Conservation (phyloP, 163 green algal species). For the Chlamydomonas reinhardtii region DNA sequence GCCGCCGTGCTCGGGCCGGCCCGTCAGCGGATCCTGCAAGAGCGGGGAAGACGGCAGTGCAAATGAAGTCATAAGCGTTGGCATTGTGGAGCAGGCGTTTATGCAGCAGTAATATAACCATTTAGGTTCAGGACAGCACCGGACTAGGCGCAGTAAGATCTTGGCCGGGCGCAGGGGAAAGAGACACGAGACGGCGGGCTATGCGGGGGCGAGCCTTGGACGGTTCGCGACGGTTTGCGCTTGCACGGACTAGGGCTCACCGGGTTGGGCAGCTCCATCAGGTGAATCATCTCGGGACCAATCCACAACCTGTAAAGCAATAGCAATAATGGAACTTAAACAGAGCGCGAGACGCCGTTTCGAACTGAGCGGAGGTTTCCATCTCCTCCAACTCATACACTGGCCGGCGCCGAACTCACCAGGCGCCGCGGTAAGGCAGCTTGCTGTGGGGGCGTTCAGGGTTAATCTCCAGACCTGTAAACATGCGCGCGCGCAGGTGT, state of each 20-base stretch:
- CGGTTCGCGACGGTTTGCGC: not conserved
- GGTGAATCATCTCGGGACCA: constrained; percentile 98
- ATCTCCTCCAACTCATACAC: not conserved
- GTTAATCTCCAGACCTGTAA: constrained; percentile 86
- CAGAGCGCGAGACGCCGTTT: not conserved
- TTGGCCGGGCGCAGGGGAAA: too few relatives aligned
- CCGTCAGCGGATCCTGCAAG: constrained; percentile 42
- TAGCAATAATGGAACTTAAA: not conserved
- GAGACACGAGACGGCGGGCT: too few relatives aligned
- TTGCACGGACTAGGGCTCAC: constrained; percentile 20
- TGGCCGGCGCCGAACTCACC: constrained; percentile 44
- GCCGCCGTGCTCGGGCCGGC: constrained; percentile 89
- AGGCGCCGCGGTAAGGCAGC: constrained; percentile 94
- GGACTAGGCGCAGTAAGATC: too few relatives aligned
- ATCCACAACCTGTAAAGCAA: constrained; percentile 85
- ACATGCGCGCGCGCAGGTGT: not conserved
- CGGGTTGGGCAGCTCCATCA: constrained; percentile 94
- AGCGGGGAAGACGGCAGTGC: too few relatives aligned
- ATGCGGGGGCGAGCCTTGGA: too few relatives aligned
- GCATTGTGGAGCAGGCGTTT: too few relatives aligned
- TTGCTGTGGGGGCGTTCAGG: constrained; percentile 88
- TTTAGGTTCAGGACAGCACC: too few relatives aligned
- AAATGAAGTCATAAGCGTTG: too few relatives aligned
- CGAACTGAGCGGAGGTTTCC: not conserved
- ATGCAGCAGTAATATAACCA: too few relatives aligned